Evolutionary conservation across 2,329 filamentous ascomycete species (phyloP).

Genomic region (Epichloe uncinata): DNA sequence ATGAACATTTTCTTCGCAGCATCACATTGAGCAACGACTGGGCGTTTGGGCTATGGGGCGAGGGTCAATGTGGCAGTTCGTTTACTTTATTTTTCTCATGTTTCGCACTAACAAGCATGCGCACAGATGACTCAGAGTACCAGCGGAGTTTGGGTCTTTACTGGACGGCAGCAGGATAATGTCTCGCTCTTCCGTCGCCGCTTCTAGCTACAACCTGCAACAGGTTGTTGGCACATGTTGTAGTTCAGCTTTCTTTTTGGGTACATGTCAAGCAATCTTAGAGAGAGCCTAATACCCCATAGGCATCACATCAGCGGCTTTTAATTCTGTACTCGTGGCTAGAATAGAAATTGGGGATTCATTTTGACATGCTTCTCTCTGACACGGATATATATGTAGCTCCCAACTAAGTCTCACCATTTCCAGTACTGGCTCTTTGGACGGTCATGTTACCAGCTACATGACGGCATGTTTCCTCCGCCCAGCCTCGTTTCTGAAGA

Average conservation of each 20-base stretch:
- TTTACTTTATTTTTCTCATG: not conserved
- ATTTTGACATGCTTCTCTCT: too few relatives aligned
- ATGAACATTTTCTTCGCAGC: constrained; percentile 74
- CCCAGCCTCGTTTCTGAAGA: too few relatives aligned
- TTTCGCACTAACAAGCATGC: constrained; percentile 1
- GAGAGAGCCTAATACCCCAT: not conserved
- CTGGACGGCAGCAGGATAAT: not conserved
- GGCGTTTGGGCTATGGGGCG: not conserved
- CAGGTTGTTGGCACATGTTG: constrained; percentile 7
- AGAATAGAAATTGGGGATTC: not conserved
- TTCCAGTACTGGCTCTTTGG: too few relatives aligned
- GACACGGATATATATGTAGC: too few relatives aligned
- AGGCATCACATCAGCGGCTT: not conserved
- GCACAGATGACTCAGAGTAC: not conserved
- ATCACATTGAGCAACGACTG: constrained; percentile 34
- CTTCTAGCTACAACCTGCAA: too few relatives aligned
- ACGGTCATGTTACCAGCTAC: too few relatives aligned
- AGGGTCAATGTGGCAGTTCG: not conserved
- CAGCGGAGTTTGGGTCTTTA: not conserved
- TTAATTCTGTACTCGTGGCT: not conserved
- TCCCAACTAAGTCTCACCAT: too few relatives aligned
- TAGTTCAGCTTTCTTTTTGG: not conserved
- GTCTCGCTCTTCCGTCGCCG: not conserved
- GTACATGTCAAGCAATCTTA: not conserved
- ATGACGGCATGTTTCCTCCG: too few relatives aligned